Conservation (phyloP, 2,329 filamentous ascomycete genomes). For the Neodidymelliopsis sp. region DNA sequence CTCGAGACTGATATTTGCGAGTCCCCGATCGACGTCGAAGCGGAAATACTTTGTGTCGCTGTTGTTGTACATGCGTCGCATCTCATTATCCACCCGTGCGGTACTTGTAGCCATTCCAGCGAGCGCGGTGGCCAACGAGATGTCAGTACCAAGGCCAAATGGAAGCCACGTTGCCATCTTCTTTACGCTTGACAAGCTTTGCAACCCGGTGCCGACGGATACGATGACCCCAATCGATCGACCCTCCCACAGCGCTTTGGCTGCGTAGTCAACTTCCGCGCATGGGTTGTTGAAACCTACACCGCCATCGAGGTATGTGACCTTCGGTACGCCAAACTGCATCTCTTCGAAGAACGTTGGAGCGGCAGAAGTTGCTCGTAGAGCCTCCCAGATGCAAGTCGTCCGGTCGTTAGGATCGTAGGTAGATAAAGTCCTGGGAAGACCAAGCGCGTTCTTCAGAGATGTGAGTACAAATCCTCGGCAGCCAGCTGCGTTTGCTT, state of each 20-base stretch:
- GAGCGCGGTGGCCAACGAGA: slow-evolving; percentile 46
- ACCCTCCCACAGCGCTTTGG: slow-evolving; percentile 50
- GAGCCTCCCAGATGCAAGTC: slow-evolving; percentile 58
- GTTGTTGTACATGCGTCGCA: slow-evolving; percentile 51
- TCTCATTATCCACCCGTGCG: slow-evolving; percentile 51
- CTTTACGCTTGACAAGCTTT: slow-evolving; percentile 49
- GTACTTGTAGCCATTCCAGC: slow-evolving; percentile 50
- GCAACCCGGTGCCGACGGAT: slow-evolving; percentile 49
- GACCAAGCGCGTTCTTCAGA: slow-evolving; percentile 49
- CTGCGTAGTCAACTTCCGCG: slow-evolving; percentile 58
- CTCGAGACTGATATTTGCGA: slow-evolving; percentile 49
- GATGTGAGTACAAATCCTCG: slow-evolving; percentile 50
- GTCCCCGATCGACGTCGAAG: slow-evolving; percentile 51
- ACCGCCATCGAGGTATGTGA: slow-evolving; percentile 59
- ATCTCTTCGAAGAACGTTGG: slow-evolving; percentile 62
- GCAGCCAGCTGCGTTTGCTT: slow-evolving; percentile 44
- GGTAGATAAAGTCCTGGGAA: slow-evolving; percentile 47
- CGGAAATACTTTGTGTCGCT: slow-evolving; percentile 48
- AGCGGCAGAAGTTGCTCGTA: slow-evolving; percentile 60
- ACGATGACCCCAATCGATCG: slow-evolving; percentile 50
- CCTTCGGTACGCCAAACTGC: slow-evolving; percentile 56
- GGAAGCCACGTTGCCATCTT: slow-evolving; percentile 49
- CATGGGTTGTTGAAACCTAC: slow-evolving; percentile 61
- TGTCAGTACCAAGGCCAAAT: slow-evolving; percentile 50
- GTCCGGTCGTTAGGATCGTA: slow-evolving; percentile 51